phyloP scores from a whole-genome alignment of 2,329 filamentous ascomycete species.

The Botrytis sinoallii region DNA sequence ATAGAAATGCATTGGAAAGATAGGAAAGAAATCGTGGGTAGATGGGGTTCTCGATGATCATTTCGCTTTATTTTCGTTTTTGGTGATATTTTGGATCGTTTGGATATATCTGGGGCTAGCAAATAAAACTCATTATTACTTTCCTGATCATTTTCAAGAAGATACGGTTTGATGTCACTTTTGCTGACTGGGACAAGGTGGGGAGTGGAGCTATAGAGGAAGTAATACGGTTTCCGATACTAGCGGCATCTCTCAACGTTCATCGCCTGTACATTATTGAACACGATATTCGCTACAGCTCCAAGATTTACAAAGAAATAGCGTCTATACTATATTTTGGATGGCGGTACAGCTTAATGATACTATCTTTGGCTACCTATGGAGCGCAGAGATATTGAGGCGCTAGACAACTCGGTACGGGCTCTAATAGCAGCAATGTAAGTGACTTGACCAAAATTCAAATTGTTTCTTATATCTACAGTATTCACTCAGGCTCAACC shows the following conservation, averaged over 20 bases:
- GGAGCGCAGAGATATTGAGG: not conserved
- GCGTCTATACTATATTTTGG: not conserved
- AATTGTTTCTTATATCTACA: too few relatives aligned
- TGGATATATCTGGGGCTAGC: too few relatives aligned
- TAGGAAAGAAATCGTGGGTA: too few relatives aligned
- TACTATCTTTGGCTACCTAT: not conserved
- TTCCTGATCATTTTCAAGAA: accelerated
- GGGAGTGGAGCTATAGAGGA: not conserved
- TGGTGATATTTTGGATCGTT: not conserved
- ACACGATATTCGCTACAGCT: not conserved
- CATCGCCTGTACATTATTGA: not conserved
- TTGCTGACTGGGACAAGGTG: not conserved
- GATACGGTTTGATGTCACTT: not conserved
- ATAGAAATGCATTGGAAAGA: not conserved
- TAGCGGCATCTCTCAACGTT: too few relatives aligned
- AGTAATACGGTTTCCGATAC: not conserved
- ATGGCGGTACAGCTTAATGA: not conserved
- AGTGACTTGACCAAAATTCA: too few relatives aligned
- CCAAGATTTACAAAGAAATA: accelerated
- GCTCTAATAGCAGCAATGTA: not conserved
- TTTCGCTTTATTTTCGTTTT: not conserved
- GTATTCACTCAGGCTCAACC: not conserved
- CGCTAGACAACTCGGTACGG: not conserved
- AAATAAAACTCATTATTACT: accelerated
- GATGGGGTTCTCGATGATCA: too few relatives aligned